Evolutionary conservation across 805 yeast species (phyloP).

Genomic region (Candida incommunis): DNA sequence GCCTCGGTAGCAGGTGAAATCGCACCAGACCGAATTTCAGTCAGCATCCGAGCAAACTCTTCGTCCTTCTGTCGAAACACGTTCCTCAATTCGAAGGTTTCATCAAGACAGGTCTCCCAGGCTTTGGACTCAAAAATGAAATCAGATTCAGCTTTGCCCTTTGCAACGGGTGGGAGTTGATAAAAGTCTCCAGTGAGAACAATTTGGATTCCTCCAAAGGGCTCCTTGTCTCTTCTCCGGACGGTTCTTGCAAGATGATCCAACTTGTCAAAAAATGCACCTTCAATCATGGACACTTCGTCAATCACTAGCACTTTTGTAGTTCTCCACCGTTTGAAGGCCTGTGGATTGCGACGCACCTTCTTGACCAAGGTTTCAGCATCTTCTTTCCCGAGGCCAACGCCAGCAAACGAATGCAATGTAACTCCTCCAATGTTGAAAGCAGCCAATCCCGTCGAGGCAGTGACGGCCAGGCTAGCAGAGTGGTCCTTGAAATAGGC

Average conservation of each 20-base stretch:
- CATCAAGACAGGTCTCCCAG: constrained; percentile 52
- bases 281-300: constrained; percentile 92
- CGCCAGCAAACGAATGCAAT: constrained; percentile 70
- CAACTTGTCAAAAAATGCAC: constrained; percentile 57
- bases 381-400: constrained; percentile 59
- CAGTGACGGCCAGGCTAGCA: constrained; percentile 67
- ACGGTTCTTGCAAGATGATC: constrained; percentile 50
- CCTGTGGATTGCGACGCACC: constrained; percentile 32
- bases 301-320: constrained; percentile 70
- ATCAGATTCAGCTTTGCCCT: constrained; percentile 15
- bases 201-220: constrained; percentile 91
- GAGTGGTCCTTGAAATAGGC: constrained; percentile 27
- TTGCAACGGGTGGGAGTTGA: constrained; percentile 82
- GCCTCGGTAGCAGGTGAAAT: constrained; percentile 34
- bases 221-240: constrained; percentile 34
- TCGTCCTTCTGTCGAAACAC: constrained; percentile 81
- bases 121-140: constrained; percentile 65
- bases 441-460: constrained; percentile 94
- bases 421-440: constrained; percentile 87
- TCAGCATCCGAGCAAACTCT: constrained; percentile 63
- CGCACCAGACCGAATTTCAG: constrained; percentile 63
- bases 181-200: constrained; percentile 91
- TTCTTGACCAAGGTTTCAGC: constrained; percentile 31
- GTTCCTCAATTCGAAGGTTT: constrained; percentile 55
- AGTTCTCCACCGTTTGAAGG: constrained; percentile 44